phyloP scores from a whole-genome alignment of 441 rosid genomes.

The Croton setiger region DNA sequence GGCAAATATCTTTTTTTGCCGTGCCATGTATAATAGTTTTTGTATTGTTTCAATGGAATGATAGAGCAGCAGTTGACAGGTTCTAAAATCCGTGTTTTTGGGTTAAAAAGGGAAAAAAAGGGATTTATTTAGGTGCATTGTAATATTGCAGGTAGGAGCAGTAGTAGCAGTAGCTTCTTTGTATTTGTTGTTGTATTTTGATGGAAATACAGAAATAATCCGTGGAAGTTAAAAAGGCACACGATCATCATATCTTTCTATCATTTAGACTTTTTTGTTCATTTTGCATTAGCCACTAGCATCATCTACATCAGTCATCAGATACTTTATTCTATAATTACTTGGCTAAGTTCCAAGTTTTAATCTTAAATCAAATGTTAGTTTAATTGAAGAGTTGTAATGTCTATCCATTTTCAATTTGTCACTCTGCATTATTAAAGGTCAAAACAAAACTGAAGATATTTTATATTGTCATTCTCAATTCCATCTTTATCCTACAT shows the following conservation, averaged over 20 bases:
- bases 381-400: too few species aligned
- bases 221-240: constrained; percentile 21
- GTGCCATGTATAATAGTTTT: constrained; percentile 53
- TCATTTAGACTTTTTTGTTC: background rate
- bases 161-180: constrained; percentile 41
- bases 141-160: constrained; percentile 41
- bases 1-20: constrained; percentile 35
- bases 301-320: too few species aligned
- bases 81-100: constrained; percentile 31
- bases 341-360: too few species aligned
- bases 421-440: too few species aligned
- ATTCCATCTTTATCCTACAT: too few species aligned
- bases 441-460: too few species aligned
- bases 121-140: constrained; percentile 33
- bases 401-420: too few species aligned
- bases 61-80: constrained; percentile 34
- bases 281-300: too few species aligned
- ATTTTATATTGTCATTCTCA: too few species aligned
- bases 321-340: too few species aligned
- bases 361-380: too few species aligned
- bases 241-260: background rate
- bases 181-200: constrained; percentile 58
- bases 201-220: constrained; percentile 57
- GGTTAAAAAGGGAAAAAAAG: constrained; percentile 9
- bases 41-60: constrained; percentile 39